Base-by-base conservation (phyloP, 176 grass and related monocot genomes). In the Oryza glumipatula region DNA sequence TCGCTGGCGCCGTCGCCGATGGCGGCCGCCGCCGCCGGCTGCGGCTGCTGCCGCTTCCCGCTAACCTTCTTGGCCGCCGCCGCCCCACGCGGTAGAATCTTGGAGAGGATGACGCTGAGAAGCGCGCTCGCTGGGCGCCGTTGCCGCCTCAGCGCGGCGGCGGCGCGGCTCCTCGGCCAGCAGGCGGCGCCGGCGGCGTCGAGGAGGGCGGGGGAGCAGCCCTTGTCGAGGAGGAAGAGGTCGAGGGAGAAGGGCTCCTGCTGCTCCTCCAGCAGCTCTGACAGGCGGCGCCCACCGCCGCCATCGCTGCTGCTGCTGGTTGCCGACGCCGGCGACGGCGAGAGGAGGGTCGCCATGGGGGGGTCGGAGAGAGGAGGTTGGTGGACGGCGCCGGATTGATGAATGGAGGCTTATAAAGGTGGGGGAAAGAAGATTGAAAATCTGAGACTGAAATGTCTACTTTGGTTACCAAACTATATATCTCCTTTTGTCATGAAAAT, bases 171-270 rank as follows among this genome's bases (percentile, higher is more conserved):
- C n/a, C n/a, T n/a, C 33, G 74, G 86, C 86, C 80, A 88, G 80
- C 86, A 88, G 10, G 19, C 76, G 2, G 67, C 48, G 60, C 82
- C 76, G 10, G 19, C 76, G 2, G 67, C 48, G 60, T 85, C 76
- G 21, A 72, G 72, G 32, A 70, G 21, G 33, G 54, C 13, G 1
- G 73, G 38, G 41, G 90, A 75, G 74, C 66, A 86, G 68, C 90
- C 86, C 47, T 78, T 88, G 83, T 92, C 90, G 68, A 92, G 73
- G 41, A 92, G 83, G 69, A 83, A 88, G 35, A 86, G 13, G 45
- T 92, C 61, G 22, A 92, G 73, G 4, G 71, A 86, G 74, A 92
- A 92, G 7, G 86, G 90, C 74, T 92, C 90, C 49, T 92, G 90
- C 83, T 86, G 58, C 74, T 88, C 68, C 7, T 52, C 68, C 7